Evolutionary conservation across 345 rosid genomes (phyloP), one percentile per base, ranked within the genome.

Genomic region (Hirschfeldia incana): DNA sequence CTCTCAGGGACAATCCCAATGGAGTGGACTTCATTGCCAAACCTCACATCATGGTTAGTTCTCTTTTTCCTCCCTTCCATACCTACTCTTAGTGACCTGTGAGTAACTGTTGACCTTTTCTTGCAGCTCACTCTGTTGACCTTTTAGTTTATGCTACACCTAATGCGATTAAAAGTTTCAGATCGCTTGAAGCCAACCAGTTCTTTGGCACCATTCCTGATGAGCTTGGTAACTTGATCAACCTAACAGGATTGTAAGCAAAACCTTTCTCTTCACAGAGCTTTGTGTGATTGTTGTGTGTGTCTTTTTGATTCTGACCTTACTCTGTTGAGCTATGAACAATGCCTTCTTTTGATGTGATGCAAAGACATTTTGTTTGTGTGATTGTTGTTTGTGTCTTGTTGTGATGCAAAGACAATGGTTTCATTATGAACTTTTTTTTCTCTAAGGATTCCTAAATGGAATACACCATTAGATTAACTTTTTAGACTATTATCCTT

Each of bases 101-200:
- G 17, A 69, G 17, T 42, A 21, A 69, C 60, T 13, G 26, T 44
- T 36, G n/a, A 1, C n/a, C 0, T 32, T 69, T 63, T 53, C 5
- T 61, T 2, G 74, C 85, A 88, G 89, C 57, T 82, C 86, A 16
- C 5, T 86, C 32, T 80, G 82, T 11, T 26, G 8, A 10, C 8
- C 27, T 44, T 10, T 60, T 12, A 4, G 8, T 39, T 39, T 42
- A 3, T 1, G 1, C 9, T 29, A 12, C 1, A 84, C 17, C 37
- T 88, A 12, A 30, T 26, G 44, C 27, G n/a, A 46, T 8, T 27
- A 4, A 46, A 63, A 8, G 8, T 65, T 74, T 69, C 81, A 90
- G 94, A 81, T 57, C 51, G 65, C 71, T 90, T n/a, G 92, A 87
- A 84, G 83, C 83, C 4, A 90, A 90, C 78, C 75, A 78, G 26